Conservation (phyloP, 2,329 filamentous ascomycete genomes). For the Fusarium clavum region DNA sequence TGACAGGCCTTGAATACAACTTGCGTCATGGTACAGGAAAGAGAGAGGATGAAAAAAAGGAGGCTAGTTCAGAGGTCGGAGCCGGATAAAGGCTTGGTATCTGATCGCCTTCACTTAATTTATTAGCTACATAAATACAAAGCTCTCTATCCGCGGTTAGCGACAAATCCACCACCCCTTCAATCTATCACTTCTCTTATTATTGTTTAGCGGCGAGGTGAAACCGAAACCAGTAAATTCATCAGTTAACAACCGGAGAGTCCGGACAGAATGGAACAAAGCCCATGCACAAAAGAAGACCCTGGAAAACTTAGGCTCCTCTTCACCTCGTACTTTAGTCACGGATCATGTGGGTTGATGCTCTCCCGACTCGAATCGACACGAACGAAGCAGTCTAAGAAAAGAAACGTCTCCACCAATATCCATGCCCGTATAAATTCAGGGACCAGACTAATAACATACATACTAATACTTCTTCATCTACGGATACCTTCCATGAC, state of each 20-base stretch:
- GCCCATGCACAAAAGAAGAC: constrained; percentile 8
- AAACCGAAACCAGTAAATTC: constrained; percentile 34
- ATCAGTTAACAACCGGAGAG: constrained; percentile 34
- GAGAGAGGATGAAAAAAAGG: not conserved
- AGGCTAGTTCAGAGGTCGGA: not conserved
- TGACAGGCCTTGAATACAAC: constrained; percentile 12
- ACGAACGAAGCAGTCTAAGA: constrained; percentile 32
- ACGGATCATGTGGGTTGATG: constrained; percentile 26
- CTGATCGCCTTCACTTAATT: not conserved
- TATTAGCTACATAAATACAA: not conserved
- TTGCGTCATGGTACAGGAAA: constrained; percentile 13
- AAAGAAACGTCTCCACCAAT: constrained; percentile 24
- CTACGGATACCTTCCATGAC: not conserved
- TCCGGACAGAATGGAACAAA: constrained; percentile 27
- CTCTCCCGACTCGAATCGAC: constrained; percentile 10
- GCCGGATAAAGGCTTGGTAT: not conserved
- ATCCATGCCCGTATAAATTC: constrained; percentile 30
- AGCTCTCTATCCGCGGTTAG: constrained; percentile 23
- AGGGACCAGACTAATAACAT: constrained; percentile 31
- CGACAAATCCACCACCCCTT: constrained; percentile 1
- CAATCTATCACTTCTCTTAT: constrained; percentile 10
- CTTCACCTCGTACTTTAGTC: constrained; percentile 5
- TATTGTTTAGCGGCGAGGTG: constrained; percentile 9
- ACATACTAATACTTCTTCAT: not conserved
- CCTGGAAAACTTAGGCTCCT: constrained; percentile 8